A percentile compares a stretch with the other conserved stretches of the same genome.
These are phyloP conservation scores for Diaporthe citriasiana DNA, from an alignment of 2,329 filamentous ascomycete species.

Conservation along the genomic window DNA sequence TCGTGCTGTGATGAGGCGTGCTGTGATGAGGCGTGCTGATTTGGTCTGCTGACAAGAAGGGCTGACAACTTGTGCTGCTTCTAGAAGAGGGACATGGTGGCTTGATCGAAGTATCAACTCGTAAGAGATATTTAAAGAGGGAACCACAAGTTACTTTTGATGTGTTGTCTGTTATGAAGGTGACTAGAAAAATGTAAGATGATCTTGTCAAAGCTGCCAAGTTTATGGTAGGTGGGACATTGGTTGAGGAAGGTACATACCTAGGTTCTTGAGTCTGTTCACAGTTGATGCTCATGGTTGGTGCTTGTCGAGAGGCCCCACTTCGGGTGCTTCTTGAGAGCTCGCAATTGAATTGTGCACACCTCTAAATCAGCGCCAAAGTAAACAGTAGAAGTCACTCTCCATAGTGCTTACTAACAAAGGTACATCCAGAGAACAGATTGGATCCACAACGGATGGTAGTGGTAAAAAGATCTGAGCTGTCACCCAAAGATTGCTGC, in stretches of 20 bases:
- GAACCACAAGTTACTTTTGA: too few species aligned
- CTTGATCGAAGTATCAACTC: too few species aligned
- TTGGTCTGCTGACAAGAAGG: not conserved
- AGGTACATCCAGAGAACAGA: not conserved
- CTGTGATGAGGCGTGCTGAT: not conserved
- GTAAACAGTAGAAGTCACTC: rapidly evolving
- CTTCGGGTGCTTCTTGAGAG: not conserved
- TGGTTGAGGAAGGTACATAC: not conserved
- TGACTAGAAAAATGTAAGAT: not conserved
- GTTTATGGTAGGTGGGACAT: not conserved
- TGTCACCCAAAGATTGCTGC: too few species aligned
- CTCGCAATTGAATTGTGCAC: rapidly evolving
- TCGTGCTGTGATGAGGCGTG: not conserved
- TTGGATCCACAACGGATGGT: not conserved
- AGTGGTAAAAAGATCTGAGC: too few species aligned
- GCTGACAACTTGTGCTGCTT: not conserved
- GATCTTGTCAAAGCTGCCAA: rapidly evolving
- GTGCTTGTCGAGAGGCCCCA: too few species aligned
- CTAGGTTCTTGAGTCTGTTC: not conserved
- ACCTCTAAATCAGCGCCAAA: too few species aligned
- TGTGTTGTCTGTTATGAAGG: not conserved
- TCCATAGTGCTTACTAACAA: not conserved
- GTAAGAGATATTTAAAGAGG: not conserved
- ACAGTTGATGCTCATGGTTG: not conserved
- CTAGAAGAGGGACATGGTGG: not conserved